Evolutionary conservation across 495 filamentous ascomycete genomes (phyloP).

Genomic region (Thozetella sp.): DNA sequence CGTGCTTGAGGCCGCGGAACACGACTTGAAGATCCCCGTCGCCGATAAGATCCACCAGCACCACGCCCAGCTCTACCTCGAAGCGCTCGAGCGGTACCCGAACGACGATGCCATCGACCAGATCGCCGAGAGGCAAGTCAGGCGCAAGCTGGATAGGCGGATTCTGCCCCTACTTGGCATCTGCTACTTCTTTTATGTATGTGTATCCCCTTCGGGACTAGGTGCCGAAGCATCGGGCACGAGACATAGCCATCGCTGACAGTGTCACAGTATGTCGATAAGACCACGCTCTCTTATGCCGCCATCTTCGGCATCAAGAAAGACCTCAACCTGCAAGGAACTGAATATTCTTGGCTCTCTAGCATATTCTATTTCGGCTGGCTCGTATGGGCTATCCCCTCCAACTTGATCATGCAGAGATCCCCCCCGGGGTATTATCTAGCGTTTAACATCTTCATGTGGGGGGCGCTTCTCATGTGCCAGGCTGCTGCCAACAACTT

Average conservation of each 20-base stretch:
- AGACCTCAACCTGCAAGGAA: slow-evolving; percentile 37
- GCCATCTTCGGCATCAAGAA: slow-evolving; percentile 59
- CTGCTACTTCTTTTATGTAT: slow-evolving; percentile 57
- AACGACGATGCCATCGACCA: slow-evolving; percentile 19
- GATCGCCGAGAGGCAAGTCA: slow-evolving; percentile 5
- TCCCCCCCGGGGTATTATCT: slow-evolving; percentile 62
- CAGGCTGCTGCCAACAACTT: slow-evolving; percentile 58
- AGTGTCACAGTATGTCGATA: slow-evolving; percentile 49
- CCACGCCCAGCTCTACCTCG: slow-evolving; percentile 9
- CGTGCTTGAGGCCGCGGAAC: slow-evolving; percentile 6
- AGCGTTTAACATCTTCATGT: slow-evolving; percentile 62
- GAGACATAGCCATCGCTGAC: background rate
- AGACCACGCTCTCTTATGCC: slow-evolving; percentile 26
- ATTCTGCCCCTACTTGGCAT: slow-evolving; percentile 47
- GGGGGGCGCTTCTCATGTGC: slow-evolving; percentile 60
- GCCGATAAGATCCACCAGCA: slow-evolving; percentile 7
- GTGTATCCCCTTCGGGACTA: background rate
- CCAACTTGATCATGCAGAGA: slow-evolving; percentile 57
- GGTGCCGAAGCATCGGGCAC: background rate
- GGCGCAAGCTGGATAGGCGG: slow-evolving; percentile 18
- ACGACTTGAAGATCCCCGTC: background rate
- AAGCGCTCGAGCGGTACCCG: slow-evolving; percentile 15
- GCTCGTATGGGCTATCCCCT: slow-evolving; percentile 44
- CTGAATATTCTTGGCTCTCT: slow-evolving; percentile 61
- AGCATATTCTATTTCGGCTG: slow-evolving; percentile 66